Base-by-base conservation (phyloP, 257 asterid species). In the Nyctanthes arbortristis region DNA sequence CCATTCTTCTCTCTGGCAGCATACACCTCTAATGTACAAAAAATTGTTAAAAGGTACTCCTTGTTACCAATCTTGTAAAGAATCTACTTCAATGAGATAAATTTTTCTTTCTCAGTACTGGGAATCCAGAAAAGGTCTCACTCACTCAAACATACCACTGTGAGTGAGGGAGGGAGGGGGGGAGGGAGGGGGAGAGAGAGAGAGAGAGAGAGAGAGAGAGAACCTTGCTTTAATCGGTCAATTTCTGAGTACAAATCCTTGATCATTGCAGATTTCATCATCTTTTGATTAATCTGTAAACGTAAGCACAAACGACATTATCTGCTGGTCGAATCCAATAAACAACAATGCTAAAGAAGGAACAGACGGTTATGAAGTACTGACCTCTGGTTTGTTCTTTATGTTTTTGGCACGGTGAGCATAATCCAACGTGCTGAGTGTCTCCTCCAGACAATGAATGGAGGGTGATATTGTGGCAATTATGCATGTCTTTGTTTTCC, bases 1-100 rank as follows among this genome's bases (percentile, higher is more conserved):
- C 99, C 97, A 71, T 94, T 94, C 86, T 94, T 94, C 79, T 94
- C 99, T 81, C 99, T 86, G 68, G 97, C 96, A 75, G 99, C 97
- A 79, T 94, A 89, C 32, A 94, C 97, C 97, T 94, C 99, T 94
- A 81, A 71, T 61, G 68, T 69, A 70, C 29, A 66, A 37, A 67
- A 40, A 49, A 24, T 71, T 66, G 37, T 61, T 73, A 45, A 65
- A 24, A 70, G 67, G 57, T 47, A 68, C 40, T 63, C 31, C 31
- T 35, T 56, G 25, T 37, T 30, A 66, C 29, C 49, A 65, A n/a
- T n/a, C n/a, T n/a, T n/a, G n/a, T 64, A 30, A 57, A 40, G 24
- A 30, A 62, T 22, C 6, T 18, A 57, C 34, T 63, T 32, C 20
- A 7, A 16, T 31, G 57, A 55, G 45, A 40, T 13, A 11, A 25